Conservation (phyloP, 148 eudicot species). For the Vaccinium darrowii region DNA sequence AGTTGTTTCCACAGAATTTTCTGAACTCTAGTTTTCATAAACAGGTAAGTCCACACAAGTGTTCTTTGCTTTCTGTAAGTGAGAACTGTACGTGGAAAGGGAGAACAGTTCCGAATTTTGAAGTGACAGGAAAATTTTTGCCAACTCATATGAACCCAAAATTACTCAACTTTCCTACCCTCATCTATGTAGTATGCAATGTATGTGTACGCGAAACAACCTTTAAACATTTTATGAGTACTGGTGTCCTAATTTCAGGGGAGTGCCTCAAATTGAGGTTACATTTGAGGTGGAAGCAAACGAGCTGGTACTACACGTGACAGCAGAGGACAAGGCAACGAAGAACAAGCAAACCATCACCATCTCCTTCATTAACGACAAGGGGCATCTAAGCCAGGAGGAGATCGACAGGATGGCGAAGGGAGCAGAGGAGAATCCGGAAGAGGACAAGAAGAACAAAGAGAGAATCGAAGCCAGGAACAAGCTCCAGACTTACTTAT, state of each 20-base stretch:
- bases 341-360: conserved; percentile 52
- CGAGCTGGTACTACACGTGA: conserved; percentile 50
- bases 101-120: neutral
- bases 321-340: conserved; percentile 65
- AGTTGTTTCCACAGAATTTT: too few species aligned
- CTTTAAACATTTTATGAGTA: neutral
- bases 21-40: neutral
- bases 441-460: conserved; percentile 39
- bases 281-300: conserved; percentile 65
- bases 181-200: too few species aligned
- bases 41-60: neutral
- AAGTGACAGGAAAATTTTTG: neutral
- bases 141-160: neutral
- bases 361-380: conserved; percentile 39
- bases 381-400: conserved; percentile 53
- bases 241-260: conserved; percentile 25
- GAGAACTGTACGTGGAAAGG: neutral
- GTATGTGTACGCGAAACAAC: too few species aligned
- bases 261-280: conserved; percentile 65
- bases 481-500: conserved; percentile 42
- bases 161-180: neutral
- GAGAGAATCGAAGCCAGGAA: conserved; percentile 47
- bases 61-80: neutral
- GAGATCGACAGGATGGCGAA: conserved; percentile 43
- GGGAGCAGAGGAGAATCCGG: conserved; percentile 44